Percentiles rank a stretch among this genome's conserved stretches.
These are phyloP conservation scores for Climacium dendroides DNA, from an alignment of 225 moss, liverwort and hornwort genomes.

Conservation along the genomic window DNA sequence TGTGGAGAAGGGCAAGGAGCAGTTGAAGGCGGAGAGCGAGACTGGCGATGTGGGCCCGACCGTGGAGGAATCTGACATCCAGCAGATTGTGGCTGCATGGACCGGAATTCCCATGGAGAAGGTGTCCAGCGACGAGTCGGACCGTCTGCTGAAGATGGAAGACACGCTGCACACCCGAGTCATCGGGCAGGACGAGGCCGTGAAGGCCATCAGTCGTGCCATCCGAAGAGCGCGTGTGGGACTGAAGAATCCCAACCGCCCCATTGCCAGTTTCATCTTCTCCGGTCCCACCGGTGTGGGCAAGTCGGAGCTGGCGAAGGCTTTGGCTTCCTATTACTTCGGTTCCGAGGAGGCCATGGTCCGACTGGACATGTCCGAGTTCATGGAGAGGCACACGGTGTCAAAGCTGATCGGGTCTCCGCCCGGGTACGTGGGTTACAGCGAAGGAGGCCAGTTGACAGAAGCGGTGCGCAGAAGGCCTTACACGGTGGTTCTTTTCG, in stretches of 20 bases:
- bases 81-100: slow-evolving; percentile 81
- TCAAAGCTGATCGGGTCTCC: slow-evolving; percentile 74
- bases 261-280: slow-evolving; percentile 86
- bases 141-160: slow-evolving; percentile 74
- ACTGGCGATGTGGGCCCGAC: slow-evolving; percentile 57
- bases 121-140: slow-evolving; percentile 72
- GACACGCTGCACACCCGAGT: slow-evolving; percentile 56
- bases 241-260: slow-evolving; percentile 76
- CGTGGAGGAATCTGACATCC: slow-evolving; percentile 73
- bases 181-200: slow-evolving; percentile 69
- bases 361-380: slow-evolving; percentile 78
- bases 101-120: slow-evolving; percentile 87
- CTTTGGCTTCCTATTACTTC: slow-evolving; percentile 73
- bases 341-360: slow-evolving; percentile 92
- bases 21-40: slow-evolving; percentile 66
- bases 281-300: slow-evolving; percentile 88
- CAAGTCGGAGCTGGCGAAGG: slow-evolving; percentile 82
- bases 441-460: slow-evolving; percentile 70
- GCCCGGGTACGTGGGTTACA: slow-evolving; percentile 76
- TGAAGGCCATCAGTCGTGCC: slow-evolving; percentile 66
- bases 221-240: slow-evolving; percentile 71
- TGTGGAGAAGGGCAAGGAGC: slow-evolving; percentile 70
- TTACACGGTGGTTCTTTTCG: slow-evolving; percentile 66
- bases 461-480: slow-evolving; percentile 69
- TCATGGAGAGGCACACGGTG: slow-evolving; percentile 81